A percentile compares a stretch with the other conserved stretches of the same genome.
Evolutionary conservation across 176 grass and related monocot genomes (phyloP).

Genomic region (Zoysia pacifica): DNA sequence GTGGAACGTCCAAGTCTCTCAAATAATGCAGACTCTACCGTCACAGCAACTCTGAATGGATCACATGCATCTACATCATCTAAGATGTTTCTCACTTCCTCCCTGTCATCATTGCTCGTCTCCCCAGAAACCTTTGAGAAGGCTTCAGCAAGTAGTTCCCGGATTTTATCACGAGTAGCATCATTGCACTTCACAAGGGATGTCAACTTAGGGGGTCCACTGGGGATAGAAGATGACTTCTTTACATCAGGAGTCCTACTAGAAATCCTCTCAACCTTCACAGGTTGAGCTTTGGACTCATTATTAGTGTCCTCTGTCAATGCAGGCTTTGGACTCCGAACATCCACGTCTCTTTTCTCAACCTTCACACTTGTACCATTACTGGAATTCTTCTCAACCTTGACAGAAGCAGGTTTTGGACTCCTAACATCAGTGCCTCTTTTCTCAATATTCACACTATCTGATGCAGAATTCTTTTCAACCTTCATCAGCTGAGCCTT

Average conservation of each 20-base stretch:
- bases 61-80: slow-evolving; percentile 69
- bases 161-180: slow-evolving; percentile 59
- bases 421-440: slow-evolving; percentile 32
- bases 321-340: slow-evolving; percentile 25
- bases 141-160: slow-evolving; percentile 77
- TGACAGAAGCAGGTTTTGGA: slow-evolving; percentile 34
- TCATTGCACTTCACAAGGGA: slow-evolving; percentile 77
- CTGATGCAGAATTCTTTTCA: slow-evolving; percentile 39
- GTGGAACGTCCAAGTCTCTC: slow-evolving; percentile 70
- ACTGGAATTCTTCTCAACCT: slow-evolving; percentile 37
- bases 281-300: slow-evolving; percentile 40
- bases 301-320: slow-evolving; percentile 28
- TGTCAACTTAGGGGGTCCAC: slow-evolving; percentile 50
- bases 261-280: slow-evolving; percentile 43
- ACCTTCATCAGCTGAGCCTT: slow-evolving; percentile 44
- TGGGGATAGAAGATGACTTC: slow-evolving; percentile 45
- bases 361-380: slow-evolving; percentile 44
- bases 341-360: slow-evolving; percentile 40
- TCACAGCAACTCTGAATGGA: slow-evolving; percentile 75
- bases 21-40: slow-evolving; percentile 64
- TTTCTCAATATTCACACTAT: slow-evolving; percentile 41
- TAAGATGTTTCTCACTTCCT: slow-evolving; percentile 69
- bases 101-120: slow-evolving; percentile 59
- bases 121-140: slow-evolving; percentile 70
- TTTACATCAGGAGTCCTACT: slow-evolving; percentile 40